Conservation (phyloP, 116 monocot genomes). For the Zostera marina region DNA sequence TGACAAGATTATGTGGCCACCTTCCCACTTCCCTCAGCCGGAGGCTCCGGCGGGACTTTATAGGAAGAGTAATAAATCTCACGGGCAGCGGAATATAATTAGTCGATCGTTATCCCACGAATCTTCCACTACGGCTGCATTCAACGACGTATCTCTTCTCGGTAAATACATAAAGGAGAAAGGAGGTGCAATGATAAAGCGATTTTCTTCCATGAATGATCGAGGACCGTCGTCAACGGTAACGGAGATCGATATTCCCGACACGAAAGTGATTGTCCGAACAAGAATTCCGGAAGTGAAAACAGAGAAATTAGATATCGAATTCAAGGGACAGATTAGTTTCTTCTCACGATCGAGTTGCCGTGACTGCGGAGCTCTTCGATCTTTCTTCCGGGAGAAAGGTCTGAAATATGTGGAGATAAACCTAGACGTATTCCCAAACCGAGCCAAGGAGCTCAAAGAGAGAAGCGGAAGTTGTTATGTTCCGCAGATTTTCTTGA, state of each 20-base stretch:
- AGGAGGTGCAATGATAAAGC: constrained; percentile 20
- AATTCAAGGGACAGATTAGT: constrained; percentile 50
- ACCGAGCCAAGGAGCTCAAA: constrained; percentile 49
- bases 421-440: constrained; percentile 93
- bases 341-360: constrained; percentile 91
- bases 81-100: background rate
- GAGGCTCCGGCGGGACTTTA: constrained; percentile 33
- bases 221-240: constrained; percentile 2
- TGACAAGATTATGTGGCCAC: constrained; percentile 1
- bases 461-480: constrained; percentile 30
- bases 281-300: constrained; percentile 11
- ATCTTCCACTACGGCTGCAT: background rate
- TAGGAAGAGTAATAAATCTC: constrained; percentile 4
- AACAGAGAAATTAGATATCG: background rate
- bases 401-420: constrained; percentile 65
- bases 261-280: constrained; percentile 57
- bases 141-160: constrained; percentile 19
- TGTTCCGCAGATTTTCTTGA: constrained; percentile 75
- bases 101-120: constrained; percentile 6
- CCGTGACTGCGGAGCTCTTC: constrained; percentile 70
- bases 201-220: constrained; percentile 19
- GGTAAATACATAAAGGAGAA: constrained; percentile 37
- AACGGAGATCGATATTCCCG: constrained; percentile 58
- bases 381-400: constrained; percentile 49
- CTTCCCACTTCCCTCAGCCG: constrained; percentile 47